A percentile compares a stretch with the other conserved stretches of the same genome.
phyloP scores from a whole-genome alignment of 805 yeast genomes.

The Barnettozyma pratensis region DNA sequence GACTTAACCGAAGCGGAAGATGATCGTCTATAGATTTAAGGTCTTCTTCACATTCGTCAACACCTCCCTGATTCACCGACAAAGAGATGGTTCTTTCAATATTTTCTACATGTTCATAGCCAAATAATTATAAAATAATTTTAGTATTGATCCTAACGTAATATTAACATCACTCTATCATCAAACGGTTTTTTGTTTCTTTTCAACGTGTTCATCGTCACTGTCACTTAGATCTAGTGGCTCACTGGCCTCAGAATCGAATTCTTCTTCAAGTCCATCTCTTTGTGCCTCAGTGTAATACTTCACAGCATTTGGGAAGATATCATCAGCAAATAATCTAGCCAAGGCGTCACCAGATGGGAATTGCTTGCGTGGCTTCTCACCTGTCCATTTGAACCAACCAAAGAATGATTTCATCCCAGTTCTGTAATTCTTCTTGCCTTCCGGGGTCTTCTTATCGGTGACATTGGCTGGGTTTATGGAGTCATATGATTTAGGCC shows the following conservation, averaged over 20 bases:
- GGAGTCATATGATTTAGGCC: conserved; percentile 62
- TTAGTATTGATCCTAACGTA: not conserved
- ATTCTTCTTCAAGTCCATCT: conserved; percentile 53
- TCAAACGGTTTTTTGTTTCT: not conserved
- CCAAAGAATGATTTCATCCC: conserved; percentile 85
- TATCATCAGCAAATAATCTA: conserved; percentile 64
- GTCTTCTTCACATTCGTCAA: not conserved
- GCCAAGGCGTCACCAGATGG: conserved; percentile 78
- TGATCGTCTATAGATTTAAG: conserved; percentile 14
- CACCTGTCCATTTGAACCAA: conserved; percentile 84
- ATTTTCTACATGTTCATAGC: conserved; percentile 3
- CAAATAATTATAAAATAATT: not conserved
- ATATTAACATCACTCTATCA: no score
- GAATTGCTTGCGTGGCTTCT: conserved; percentile 70
- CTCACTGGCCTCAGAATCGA: conserved; percentile 48
- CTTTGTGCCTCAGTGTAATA: conserved; percentile 72
- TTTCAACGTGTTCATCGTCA: conserved; percentile 2
- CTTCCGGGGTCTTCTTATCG: conserved; percentile 41
- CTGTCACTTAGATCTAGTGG: conserved; percentile 37
- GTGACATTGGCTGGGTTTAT: conserved; percentile 52
- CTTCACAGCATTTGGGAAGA: conserved; percentile 81
- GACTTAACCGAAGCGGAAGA: conserved; percentile 26
- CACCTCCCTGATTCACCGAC: no score
- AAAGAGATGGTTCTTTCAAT: no score
- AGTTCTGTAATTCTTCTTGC: conserved; percentile 54